Base-by-base conservation (phyloP, 495 filamentous ascomycete genomes). In the Bryoglossum gracile region DNA sequence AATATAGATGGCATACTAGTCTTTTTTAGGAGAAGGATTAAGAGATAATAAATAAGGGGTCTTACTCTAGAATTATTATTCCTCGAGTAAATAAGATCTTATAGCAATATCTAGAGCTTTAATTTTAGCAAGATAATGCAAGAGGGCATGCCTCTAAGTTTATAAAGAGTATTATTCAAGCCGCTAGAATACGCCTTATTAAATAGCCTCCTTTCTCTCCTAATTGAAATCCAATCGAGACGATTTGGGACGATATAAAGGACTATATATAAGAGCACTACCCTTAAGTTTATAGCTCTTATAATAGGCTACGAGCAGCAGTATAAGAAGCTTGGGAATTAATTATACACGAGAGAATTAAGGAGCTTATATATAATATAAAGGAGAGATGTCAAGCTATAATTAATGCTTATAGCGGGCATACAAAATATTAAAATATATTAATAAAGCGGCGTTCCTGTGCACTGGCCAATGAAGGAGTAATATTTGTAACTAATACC, bases 21-120 rank as follows among this genome's bases (percentile, higher is more conserved):
- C 22, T 50, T 24, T 55, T 55, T 33, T 46, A 33, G 50, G 42
- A 52, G 43, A 53, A 53, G 42, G 50, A 53, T 3, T 53, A 33
- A 43, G 43, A 42, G 42, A 46, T 18, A 13, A 53, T 53, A 22
- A 41, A 44, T 36, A 6, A 2, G 25, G 32, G 28, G 1, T 35
- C 17, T 3, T 51, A 51, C 22, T 35, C 13, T 44, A 19, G 32
- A 19, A 34, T 43, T 44, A 35, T 44, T 25, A n/a, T 51, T 10
- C 48, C 38, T 26, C 19, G 34, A 13, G 16, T 51, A 19, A 14
- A 50, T 45, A 21, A 50, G 23, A 41, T 50, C 13, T 11, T 50
- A 18, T 2, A 32, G 8, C 2, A 50, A 22, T 42, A 50, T 24
- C 47, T 19, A 30, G 46, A 48, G 21, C 24, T 48, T 30, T 14